Base-by-base conservation (phyloP, 2,329 filamentous ascomycete species). In the Hypoxylon sp. region DNA sequence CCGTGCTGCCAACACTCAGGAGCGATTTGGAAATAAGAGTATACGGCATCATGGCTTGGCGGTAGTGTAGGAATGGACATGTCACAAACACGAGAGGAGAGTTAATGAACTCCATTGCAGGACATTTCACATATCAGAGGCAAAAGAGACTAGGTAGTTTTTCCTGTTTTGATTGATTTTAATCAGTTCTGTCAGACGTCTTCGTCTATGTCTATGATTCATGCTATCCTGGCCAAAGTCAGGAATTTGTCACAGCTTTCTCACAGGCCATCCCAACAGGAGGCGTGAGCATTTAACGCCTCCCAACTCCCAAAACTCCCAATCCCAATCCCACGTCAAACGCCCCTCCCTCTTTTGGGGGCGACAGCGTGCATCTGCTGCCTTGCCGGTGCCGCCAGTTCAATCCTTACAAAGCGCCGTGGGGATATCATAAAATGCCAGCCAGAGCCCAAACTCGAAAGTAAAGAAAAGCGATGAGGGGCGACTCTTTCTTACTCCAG, bases 351-450 rank as follows among this genome's bases (percentile, higher is more conserved):
- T 31, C 11, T 13, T n/a, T 35, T 3, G 13, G 31, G 41, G 20
- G 24, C 37, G 33, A n/a, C n/a, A n/a, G n/a, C 21, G 37, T 24
- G 13, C 20, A 21, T 48, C 40, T 26, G 13, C 13, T n/a, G 4
- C 23, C n/a, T 11, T 40, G 33, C 31, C 18, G 13, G 42, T 5
- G 46, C 51, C 15, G 18, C 21, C 46, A 20, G 29, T 21, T 18
- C 52, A 10, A 51, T 11, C 17, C 40, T 29, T 40, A 21, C 43
- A 55, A 53, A 51, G 40, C 48, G 48, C 46, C 21, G 15, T 23
- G 18, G 41, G 59, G 59, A 59, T 62, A 62, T 62, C 55, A 38
- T 35, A 50, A 11, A 33, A 59, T 49, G 51, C 31, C 21, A 40
- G 35, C 31, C 27, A 37, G n/a, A 31, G n/a, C 24, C 15, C 8